Evolutionary conservation across 2,329 filamentous ascomycete genomes (phyloP).

Genomic region (Sordariomycetes sp.): DNA sequence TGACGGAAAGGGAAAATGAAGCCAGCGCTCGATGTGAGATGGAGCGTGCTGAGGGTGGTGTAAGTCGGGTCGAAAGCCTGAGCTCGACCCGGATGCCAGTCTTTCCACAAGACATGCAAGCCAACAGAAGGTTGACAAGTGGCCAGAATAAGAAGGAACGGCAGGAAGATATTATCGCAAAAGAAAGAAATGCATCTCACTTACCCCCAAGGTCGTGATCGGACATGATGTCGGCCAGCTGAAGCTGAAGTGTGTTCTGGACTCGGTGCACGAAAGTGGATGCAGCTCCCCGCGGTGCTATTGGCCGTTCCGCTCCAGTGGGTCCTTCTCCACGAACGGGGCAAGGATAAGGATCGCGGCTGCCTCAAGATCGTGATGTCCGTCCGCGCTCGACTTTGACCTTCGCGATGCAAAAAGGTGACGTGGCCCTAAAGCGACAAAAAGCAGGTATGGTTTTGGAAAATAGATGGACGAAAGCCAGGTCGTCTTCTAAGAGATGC

Average conservation of each 20-base stretch:
- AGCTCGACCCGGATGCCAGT: no score
- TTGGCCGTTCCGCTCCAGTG: not conserved
- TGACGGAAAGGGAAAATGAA: not conserved
- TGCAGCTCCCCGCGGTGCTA: not conserved
- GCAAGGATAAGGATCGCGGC: not conserved
- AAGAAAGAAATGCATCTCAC: slow-evolving; percentile 15
- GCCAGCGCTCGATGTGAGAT: not conserved
- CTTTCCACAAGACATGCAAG: not conserved
- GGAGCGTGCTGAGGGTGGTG: not conserved
- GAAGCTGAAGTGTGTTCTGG: no score
- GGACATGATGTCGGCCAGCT: slow-evolving; percentile 35
- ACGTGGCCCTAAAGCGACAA: no score
- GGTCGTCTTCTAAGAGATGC: no score
- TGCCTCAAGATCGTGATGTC: not conserved
- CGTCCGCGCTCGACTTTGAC: no score
- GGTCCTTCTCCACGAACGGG: not conserved
- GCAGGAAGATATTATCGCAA: not conserved
- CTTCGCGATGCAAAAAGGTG: no score
- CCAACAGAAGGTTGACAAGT: no score
- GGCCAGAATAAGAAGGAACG: no score
- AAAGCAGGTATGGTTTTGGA: no score
- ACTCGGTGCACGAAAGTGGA: not conserved
- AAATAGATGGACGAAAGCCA: no score
- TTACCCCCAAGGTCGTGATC: slow-evolving; percentile 56
- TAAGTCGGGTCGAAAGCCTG: not conserved